These are phyloP conservation scores for Parachaetomium inaequale DNA, from an alignment of 495 filamentous ascomycete genomes.

Conservation along the genomic window DNA sequence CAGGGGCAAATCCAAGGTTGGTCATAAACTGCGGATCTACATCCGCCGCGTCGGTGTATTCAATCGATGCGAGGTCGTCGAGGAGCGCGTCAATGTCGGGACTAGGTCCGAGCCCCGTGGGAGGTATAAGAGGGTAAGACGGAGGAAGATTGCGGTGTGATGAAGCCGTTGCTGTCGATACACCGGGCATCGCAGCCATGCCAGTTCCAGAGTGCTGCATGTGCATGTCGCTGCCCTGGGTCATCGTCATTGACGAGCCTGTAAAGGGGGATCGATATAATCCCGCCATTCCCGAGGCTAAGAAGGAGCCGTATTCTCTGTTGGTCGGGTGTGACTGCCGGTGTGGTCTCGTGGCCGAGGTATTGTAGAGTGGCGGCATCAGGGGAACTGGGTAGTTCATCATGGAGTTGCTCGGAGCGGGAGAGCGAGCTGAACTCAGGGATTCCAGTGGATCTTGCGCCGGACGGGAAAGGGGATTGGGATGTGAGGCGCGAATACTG, in stretches of 20 bases:
- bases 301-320: neutral
- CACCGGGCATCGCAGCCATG: neutral
- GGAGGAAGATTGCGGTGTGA: constrained; percentile 20
- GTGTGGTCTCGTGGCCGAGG: neutral
- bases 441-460: neutral
- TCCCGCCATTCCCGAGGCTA: neutral
- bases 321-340: neutral
- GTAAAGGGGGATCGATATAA: neutral
- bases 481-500: neutral
- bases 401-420: neutral
- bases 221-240: neutral
- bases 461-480: neutral
- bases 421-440: neutral
- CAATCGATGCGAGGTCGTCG: constrained; percentile 60
- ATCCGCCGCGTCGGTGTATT: constrained; percentile 55
- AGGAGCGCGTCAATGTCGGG: constrained; percentile 56
- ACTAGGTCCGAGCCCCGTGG: constrained; percentile 15
- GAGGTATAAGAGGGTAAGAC: constrained; percentile 17
- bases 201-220: neutral
- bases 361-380: neutral
- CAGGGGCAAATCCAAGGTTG: constrained; percentile 57
- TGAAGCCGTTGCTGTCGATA: neutral
- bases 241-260: neutral
- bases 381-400: neutral
- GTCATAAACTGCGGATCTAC: constrained; percentile 42